Percentiles rank a stretch among this genome's conserved stretches.
Evolutionary conservation across 352 stramenopile species (phyloP).

Genomic region (Halophytophthora polymorphica): DNA sequence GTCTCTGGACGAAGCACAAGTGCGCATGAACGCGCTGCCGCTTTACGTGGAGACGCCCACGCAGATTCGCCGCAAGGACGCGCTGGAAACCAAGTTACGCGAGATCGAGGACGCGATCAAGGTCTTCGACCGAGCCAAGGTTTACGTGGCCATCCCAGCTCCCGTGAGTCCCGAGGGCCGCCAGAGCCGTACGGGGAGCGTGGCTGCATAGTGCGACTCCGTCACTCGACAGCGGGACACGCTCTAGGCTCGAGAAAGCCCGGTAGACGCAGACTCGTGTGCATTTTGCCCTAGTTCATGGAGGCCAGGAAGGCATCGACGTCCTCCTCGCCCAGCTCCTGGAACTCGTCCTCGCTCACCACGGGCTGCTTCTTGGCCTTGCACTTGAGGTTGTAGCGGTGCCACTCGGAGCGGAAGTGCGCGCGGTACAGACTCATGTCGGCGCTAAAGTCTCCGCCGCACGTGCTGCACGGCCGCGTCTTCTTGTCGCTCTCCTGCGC

Average conservation of each 20-base stretch:
- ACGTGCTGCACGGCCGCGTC: slow-evolving; percentile 87
- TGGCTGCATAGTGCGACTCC: slow-evolving; percentile 14
- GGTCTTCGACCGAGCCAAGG: slow-evolving; percentile 83
- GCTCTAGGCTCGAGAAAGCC: slow-evolving; percentile 11
- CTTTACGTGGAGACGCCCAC: slow-evolving; percentile 83
- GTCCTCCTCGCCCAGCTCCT: slow-evolving; percentile 46
- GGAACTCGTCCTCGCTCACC: slow-evolving; percentile 71
- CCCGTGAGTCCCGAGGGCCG: slow-evolving; percentile 15
- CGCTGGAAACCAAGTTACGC: slow-evolving; percentile 75
- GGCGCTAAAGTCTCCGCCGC: slow-evolving; percentile 88
- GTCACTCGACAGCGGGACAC: slow-evolving; percentile 7
- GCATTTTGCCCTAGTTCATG: slow-evolving; percentile 43
- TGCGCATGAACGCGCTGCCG: slow-evolving; percentile 73
- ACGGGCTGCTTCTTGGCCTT: slow-evolving; percentile 88
- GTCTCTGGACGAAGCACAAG: slow-evolving; percentile 53
- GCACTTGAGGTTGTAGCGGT: slow-evolving; percentile 96
- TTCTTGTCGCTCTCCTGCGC: slow-evolving; percentile 34
- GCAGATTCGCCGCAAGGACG: slow-evolving; percentile 78
- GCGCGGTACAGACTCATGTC: slow-evolving; percentile 84
- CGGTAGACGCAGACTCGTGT: slow-evolving; percentile 13
- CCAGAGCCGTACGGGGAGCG: slow-evolving; percentile 17
- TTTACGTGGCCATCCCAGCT: slow-evolving; percentile 67
- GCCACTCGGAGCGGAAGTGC: slow-evolving; percentile 96
- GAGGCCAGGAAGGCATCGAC: slow-evolving; percentile 65
- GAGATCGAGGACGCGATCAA: slow-evolving; percentile 90